Conservation (phyloP, 257 asterid genomes). For the Salvia splendens region DNA sequence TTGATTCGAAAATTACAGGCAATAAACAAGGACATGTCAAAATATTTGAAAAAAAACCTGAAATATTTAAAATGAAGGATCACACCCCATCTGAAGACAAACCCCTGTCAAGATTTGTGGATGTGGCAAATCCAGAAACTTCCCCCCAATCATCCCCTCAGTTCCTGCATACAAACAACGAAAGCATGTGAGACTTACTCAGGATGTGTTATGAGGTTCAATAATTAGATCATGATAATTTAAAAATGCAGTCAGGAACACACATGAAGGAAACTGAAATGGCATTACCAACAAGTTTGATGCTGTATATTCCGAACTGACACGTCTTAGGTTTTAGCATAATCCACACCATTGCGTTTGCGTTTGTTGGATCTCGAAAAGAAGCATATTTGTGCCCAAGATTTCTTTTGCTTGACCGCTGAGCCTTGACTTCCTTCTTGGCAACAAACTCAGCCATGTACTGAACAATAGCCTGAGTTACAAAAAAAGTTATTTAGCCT, state of each 20-base stretch:
- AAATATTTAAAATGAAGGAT: slow-evolving; percentile 35
- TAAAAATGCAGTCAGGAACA: background rate
- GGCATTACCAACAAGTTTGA: slow-evolving; percentile 38
- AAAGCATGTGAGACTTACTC: slow-evolving; percentile 43
- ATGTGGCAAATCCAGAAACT: slow-evolving; percentile 37
- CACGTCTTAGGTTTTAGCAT: slow-evolving; percentile 38
- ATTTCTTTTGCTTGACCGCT: slow-evolving; percentile 67
- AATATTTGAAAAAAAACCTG: slow-evolving; percentile 30
- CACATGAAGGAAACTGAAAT: background rate
- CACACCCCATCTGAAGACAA: slow-evolving; percentile 34
- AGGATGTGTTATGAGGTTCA: slow-evolving; percentile 32
- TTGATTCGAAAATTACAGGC: slow-evolving; percentile 32
- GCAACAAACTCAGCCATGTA: slow-evolving; percentile 71
- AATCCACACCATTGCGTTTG: slow-evolving; percentile 55
- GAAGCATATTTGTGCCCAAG: slow-evolving; percentile 75
- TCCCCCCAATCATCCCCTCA: slow-evolving; percentile 44
- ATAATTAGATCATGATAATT: slow-evolving; percentile 4
- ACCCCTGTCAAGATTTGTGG: slow-evolving; percentile 29
- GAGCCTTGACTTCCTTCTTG: slow-evolving; percentile 63
- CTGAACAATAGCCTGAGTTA: slow-evolving; percentile 69
- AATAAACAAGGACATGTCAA: background rate
- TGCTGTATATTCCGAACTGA: slow-evolving; percentile 20
- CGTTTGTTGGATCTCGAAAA: slow-evolving; percentile 82
- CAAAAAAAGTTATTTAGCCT: slow-evolving; percentile 27
- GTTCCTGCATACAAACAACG: slow-evolving; percentile 46